A percentile compares a stretch with the other conserved stretches of the same genome.
phyloP scores from a whole-genome alignment of 2,329 filamentous ascomycete species.

The Ophiocordyceps sinensis region DNA sequence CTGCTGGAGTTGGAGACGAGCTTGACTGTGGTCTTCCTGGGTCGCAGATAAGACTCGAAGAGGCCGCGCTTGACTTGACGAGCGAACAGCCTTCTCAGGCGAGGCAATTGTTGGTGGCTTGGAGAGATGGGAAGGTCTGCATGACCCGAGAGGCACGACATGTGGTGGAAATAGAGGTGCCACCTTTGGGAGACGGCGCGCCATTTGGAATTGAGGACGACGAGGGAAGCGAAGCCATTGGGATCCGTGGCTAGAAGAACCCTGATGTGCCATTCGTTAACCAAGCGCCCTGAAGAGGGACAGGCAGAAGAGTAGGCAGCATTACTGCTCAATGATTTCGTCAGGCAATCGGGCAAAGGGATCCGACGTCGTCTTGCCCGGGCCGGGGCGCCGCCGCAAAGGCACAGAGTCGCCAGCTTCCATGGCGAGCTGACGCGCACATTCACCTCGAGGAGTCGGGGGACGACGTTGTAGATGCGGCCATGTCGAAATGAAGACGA shows the following conservation, averaged over 20 bases:
- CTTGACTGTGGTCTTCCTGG: conserved; percentile 57
- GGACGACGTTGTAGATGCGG: background rate
- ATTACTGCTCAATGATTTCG: conserved; percentile 57
- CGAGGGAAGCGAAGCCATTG: conserved; percentile 51
- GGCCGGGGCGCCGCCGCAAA: background rate
- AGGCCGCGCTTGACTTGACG: conserved; percentile 61
- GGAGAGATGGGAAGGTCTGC: conserved; percentile 17
- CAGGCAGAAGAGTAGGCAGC: conserved; percentile 4
- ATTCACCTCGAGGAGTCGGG: background rate
- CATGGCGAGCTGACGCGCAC: background rate
- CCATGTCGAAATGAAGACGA: background rate
- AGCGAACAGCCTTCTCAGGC: conserved; percentile 51
- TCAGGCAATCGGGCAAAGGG: conserved; percentile 45
- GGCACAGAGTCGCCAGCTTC: background rate
- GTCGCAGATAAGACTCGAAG: conserved; percentile 62
- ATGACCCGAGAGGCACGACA: conserved; percentile 40
- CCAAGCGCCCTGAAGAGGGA: background rate
- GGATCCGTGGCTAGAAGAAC: conserved; percentile 47
- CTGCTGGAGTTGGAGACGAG: conserved; percentile 74
- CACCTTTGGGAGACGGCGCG: conserved; percentile 46
- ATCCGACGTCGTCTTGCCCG: background rate
- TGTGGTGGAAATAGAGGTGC: conserved; percentile 47
- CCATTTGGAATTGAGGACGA: conserved; percentile 53
- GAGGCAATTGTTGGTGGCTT: conserved; percentile 36
- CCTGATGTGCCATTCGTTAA: conserved; percentile 19